Base-by-base conservation (phyloP, 1,284 basidiomycete genomes). In the Ceratobasidium sp. region DNA sequence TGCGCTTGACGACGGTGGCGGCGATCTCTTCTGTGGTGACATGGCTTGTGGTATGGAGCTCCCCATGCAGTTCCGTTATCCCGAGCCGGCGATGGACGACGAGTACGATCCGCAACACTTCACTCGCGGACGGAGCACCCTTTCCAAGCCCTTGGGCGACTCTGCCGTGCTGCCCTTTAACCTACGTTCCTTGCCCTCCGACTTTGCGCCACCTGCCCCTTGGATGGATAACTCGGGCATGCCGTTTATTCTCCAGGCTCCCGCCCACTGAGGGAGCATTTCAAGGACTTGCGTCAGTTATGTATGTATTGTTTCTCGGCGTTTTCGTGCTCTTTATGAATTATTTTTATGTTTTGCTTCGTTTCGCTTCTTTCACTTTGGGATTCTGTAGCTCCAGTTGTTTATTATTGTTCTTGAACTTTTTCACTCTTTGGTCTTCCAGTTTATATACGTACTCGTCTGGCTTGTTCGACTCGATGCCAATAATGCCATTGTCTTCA, bases 321-420 rank as follows among this genome's bases (percentile, higher is more conserved):
- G 43, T 16, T 53, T 72, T 27, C n/a, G 48, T 53, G 56, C 54
- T 49, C 39, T 31, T 51, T 31, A 37, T 56, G 49, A 74, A 13
- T 74, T 74, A 56, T 51, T 62, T 74, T 61, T 74, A 64, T 64
- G 71, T 43, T 61, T 58, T n/a, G 54, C 29, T 56, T 53, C 51
- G 54, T 22, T 59, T 39, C 31, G 19, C 29, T 71, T 58, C 54
- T 19, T 27, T 51, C 27, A 22, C 46, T 51, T 74, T 74, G 34
- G 59, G 46, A 41, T 46, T 34, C 46, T 74, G 71, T 74, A 74
- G 61, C 61, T 64, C 61, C 58, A 72, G 54, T 61, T 24, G 69
- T 74, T 74, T 53, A 64, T 74, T 74, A 48, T 56, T 64, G 62
- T 54, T 49, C 54, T 49, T 24, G 41, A 46, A 61, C 8, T 58